Evolutionary conservation across 73 alveolate species (phyloP).

Genomic region (Blepharisma japonicum): DNA sequence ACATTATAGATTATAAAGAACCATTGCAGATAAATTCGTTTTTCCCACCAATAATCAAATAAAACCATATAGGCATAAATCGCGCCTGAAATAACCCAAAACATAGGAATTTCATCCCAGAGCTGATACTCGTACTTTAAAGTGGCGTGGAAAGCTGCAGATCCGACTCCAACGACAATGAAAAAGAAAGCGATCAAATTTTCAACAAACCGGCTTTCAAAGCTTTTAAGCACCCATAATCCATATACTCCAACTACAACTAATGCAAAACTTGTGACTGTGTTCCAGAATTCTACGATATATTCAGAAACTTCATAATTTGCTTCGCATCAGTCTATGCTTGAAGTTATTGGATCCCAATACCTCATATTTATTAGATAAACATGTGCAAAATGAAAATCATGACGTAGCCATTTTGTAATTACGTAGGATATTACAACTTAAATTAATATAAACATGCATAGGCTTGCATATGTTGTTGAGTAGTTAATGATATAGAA

Average conservation of each 20-base stretch:
- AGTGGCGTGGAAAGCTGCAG: conserved; percentile 27
- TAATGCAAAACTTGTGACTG: not conserved
- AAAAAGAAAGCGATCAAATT: not conserved
- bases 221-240: not conserved
- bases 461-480: too few relatives aligned
- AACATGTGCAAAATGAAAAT: too few relatives aligned
- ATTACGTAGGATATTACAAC: too few relatives aligned
- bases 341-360: conserved; percentile 27
- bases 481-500: too few relatives aligned
- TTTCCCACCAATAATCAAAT: not conserved
- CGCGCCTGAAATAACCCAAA: conserved; percentile 25
- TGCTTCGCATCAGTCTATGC: conserved; percentile 21
- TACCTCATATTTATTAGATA: not conserved
- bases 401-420: too few relatives aligned
- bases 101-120: conserved; percentile 26
- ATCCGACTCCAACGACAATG: conserved; percentile 11
- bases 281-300: conserved; percentile 25
- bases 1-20: not conserved
- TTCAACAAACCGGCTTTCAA: not conserved
- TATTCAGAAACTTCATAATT: conserved; percentile 24
- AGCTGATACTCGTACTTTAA: conserved; percentile 20
- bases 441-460: too few relatives aligned
- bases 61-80: not conserved
- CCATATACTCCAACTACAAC: not conserved
- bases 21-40: not conserved